Base-by-base conservation (phyloP, 2,329 filamentous ascomycete genomes). In the Elsinoe batatas region DNA sequence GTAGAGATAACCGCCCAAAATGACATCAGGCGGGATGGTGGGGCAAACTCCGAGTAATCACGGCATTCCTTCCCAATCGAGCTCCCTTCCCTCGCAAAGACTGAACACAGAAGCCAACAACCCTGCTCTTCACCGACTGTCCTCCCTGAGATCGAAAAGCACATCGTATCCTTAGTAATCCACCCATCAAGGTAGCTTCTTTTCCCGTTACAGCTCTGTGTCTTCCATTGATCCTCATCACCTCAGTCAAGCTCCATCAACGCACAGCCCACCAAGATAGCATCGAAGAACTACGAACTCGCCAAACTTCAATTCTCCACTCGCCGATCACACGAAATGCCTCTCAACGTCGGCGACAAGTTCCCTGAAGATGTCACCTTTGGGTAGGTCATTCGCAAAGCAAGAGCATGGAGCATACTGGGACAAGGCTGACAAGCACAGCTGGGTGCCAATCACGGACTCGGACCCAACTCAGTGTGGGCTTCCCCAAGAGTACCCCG, bases 341-440 rank as follows among this genome's bases (percentile, higher is more conserved):
- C 79, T 71, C 80, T 93, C 72, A 84, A 91, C 71, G 79, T 80
- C 69, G 91, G 91, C 68, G 88, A 95, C 71, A 76, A 77, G 69
- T 91, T 97, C 79, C 91, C 91, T 63, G 76, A 83, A 64, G 85
- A 80, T 64, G 84, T 95, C 59, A 77, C 78, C 71, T 96, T 96
- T 79, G 77, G 78, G 82, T 85, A 73, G 65, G 79, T 73, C 38
- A 49, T 13, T 13, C 56, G 26, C 26, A 30, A 30, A 30, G 26
- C 26, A 30, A 30, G 26, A 30, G 26, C 26, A 5, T 30, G 26
- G 7, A 30, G 7, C 26, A 30, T 30, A 30, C 26, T 30, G 4
- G 56, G 26, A 26, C 54, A 56, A 22, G 22, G 13, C 47, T 58
- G 55, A 58, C 56, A 57, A 33, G 11, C 17, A 37, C 60, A 85